Evolutionary conservation across 2,329 filamentous ascomycete species (phyloP), one percentile per base, ranked within the genome.

Genomic region (Nannizzia gypsea): DNA sequence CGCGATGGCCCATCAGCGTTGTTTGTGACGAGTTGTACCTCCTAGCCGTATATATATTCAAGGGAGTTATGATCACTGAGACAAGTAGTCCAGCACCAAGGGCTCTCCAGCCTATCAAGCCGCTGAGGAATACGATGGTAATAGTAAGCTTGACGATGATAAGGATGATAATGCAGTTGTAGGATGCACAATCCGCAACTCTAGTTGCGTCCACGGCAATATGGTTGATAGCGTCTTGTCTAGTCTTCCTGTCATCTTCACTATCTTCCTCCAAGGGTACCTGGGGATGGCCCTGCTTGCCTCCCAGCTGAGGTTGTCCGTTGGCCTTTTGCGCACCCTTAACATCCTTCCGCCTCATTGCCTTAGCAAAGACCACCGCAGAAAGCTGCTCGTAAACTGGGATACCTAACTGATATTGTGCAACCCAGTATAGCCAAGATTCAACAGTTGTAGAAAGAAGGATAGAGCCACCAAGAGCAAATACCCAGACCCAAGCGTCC

Each of bases 151-250:
- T 87, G 64, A 83, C 80, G 4, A 83, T 61, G 42, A 83, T 83
- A 34, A 80, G 81, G 3, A 83, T 76, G 64, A 90, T 84, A 58
- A 85, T 75, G 67, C 84, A 83, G 65, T 87, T 85, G 67, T 80
- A 87, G 3, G 81, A 76, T n/a, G 78, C 77, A 67, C 90, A 89
- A 59, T 88, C 83, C 0, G 85, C 77, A 46, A 92, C 78, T 42
- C 87, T 82, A 63, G 83, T 83, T 6, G 83, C 77, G 70, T 92
- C 88, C 9, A 91, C 84, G n/a, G 86, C 87, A 52, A 91, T 84
- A 38, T 90, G 77, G 69, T 91, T 92, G 60, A 91, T 84, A 3
- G 86, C 87, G 59, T 81, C 84, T 71, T 92, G 88, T 63, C 80
- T 78, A 26, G 81, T 81, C 71, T 85, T 81, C 64, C 83, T 77